A percentile compares a stretch with the other conserved stretches of the same genome.
Evolutionary conservation across 2,329 filamentous ascomycete genomes (phyloP).

Genomic region (Teratosphaeriaceae sp.): DNA sequence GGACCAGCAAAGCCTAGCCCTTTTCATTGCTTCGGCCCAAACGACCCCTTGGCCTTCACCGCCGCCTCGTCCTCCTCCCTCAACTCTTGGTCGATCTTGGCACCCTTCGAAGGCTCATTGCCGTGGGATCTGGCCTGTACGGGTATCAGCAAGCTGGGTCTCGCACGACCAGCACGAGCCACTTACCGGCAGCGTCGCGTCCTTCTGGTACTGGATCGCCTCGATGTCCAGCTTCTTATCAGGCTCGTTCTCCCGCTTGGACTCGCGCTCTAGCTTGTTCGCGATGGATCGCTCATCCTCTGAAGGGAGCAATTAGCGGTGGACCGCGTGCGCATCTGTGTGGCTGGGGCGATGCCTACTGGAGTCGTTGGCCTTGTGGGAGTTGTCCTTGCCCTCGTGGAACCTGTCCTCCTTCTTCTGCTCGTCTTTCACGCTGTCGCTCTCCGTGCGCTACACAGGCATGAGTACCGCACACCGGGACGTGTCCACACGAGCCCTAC

Average conservation of each 20-base stretch:
- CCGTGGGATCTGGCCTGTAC: conserved; percentile 57
- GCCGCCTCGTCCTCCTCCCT: conserved; percentile 61
- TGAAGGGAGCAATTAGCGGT: conserved; percentile 20
- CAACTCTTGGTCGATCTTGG: conserved; percentile 64
- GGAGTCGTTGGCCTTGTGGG: conserved; percentile 58
- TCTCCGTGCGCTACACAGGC: conserved; percentile 53
- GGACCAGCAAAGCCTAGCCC: too few relatives aligned
- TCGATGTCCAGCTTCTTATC: conserved; percentile 36
- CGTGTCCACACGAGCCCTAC: conserved; percentile 16
- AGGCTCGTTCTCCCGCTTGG: conserved; percentile 42
- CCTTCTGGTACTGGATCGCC: conserved; percentile 42
- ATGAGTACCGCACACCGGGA: too few relatives aligned
- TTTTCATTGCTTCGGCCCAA: conserved; percentile 29
- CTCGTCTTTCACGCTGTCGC: conserved; percentile 31
- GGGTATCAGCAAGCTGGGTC: neutral
- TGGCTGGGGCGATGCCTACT: neutral
- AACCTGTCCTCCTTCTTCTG: conserved; percentile 52
- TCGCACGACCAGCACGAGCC: neutral
- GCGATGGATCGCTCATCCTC: conserved; percentile 67
- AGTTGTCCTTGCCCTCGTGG: conserved; percentile 64
- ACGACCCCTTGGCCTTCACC: conserved; percentile 54
- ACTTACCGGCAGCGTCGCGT: conserved; percentile 47
- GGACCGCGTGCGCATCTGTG: too few relatives aligned
- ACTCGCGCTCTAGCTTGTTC: conserved; percentile 62
- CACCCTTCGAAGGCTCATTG: conserved; percentile 66